These are phyloP conservation scores for Halenospora varia DNA, from an alignment of 495 filamentous ascomycete genomes.

Conservation along the genomic window DNA sequence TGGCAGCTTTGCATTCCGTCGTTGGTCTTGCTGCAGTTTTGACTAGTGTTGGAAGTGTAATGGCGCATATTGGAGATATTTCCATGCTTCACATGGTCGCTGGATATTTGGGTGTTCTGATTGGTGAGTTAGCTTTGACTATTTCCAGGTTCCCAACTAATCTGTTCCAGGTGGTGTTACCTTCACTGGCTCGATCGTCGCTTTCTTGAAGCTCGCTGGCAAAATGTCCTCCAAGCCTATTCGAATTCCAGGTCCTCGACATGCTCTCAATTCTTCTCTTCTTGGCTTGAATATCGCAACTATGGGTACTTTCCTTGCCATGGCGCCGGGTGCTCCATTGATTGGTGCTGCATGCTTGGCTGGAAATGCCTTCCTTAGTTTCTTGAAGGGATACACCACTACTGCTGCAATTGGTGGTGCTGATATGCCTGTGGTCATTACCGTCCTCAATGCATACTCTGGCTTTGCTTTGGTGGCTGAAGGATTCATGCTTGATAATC, in stretches of 20 bases:
- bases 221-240: slow-evolving; percentile 70
- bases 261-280: slow-evolving; percentile 65
- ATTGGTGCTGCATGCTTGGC: slow-evolving; percentile 71
- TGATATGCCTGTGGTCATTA: slow-evolving; percentile 85
- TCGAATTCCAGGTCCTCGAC: slow-evolving; percentile 59
- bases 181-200: slow-evolving; percentile 79
- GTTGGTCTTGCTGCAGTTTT: slow-evolving; percentile 78
- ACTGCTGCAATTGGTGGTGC: slow-evolving; percentile 81
- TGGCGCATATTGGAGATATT: slow-evolving; percentile 60
- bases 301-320: slow-evolving; percentile 72
- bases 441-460: slow-evolving; percentile 79
- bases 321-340: slow-evolving; percentile 67
- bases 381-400: slow-evolving; percentile 77
- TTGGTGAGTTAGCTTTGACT: slow-evolving; percentile 39
- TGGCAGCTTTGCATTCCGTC: slow-evolving; percentile 76
- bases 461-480: slow-evolving; percentile 81
- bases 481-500: slow-evolving; percentile 83
- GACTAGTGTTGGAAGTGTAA: slow-evolving; percentile 76
- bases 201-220: slow-evolving; percentile 74
- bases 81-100: slow-evolving; percentile 72
- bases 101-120: slow-evolving; percentile 74
- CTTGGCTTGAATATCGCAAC: slow-evolving; percentile 69
- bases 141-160: neutral
- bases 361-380: slow-evolving; percentile 69
- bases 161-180: slow-evolving; percentile 74